Evolutionary conservation across 2,329 filamentous ascomycete species (phyloP), one percentile per base, ranked within the genome.

Genomic region (Verticillium dahliae): DNA sequence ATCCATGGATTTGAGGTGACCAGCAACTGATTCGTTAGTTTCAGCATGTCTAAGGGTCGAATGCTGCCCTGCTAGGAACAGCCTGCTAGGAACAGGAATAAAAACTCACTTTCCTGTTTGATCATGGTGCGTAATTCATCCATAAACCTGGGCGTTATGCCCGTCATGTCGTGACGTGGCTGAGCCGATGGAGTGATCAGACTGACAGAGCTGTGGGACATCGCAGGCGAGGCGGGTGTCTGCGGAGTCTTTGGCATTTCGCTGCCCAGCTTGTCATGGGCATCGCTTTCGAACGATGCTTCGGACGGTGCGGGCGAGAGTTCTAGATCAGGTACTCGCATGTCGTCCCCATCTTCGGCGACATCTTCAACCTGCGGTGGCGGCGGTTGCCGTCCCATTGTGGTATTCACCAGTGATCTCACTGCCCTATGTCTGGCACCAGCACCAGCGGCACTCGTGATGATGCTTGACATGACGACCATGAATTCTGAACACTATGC

Each of bases 101-200:
- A 50, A 22, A 34, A 38, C 57, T 52, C 1, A 61, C 64, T 52
- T 45, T 70, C 68, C 41, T 69, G 66, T 34, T 66, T 63, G 55
- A 69, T 66, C 14, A 68, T 66, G 57, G 64, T 67, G n/a, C 63
- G 62, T 57, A 69, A 34, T 31, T 68, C 67, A 13, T 61, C 62
- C 38, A 68, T 27, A 41, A 67, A 60, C 22, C 67, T 61, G 3
- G 66, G 62, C 1, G 67, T 59, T 38, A 66, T 55, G 14, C 37
- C 58, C 9, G 54, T 60, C n/a, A 64, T 56, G 15, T 54, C 62
- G 11, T 61, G 45, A 13, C 61, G 64, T 37, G 63, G 18, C 14
- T 39, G 52, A 14, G 27, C 9, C 9, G 27, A n/a, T 6, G 54
- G 31, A 11, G 18, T 15, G 11, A 45, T 31, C 35, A 59, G 58